A percentile compares a stretch with the other conserved stretches of the same genome.
Conservation (phyloP, 208 protist genomes). For the Crithidia expoeki region DNA sequence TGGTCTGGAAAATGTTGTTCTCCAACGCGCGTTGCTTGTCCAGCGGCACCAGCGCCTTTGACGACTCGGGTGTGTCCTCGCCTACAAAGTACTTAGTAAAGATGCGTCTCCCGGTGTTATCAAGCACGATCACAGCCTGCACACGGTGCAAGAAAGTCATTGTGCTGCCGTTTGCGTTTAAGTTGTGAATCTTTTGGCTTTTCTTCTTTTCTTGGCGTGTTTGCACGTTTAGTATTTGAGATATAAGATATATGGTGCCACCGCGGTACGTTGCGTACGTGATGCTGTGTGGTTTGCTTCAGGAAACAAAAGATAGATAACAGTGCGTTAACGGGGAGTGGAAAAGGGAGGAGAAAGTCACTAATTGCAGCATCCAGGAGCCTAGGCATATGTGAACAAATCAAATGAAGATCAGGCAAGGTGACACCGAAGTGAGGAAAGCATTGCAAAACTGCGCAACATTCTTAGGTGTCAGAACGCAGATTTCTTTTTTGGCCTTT, state of each 20-base stretch:
- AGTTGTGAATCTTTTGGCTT: conserved; percentile 58
- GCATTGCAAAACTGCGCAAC: no score
- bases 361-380: no score
- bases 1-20: conserved; percentile 47
- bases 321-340: no score
- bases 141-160: conserved; percentile 91
- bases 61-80: conserved; percentile 51
- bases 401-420: no score
- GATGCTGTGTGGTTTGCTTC: no score
- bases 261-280: neutral
- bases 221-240: neutral
- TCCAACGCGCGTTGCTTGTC: conserved; percentile 81
- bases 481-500: neutral
- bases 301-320: no score
- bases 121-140: conserved; percentile 82
- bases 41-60: conserved; percentile 51
- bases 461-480: no score
- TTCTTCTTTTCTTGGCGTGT: neutral
- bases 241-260: neutral
- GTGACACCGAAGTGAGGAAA: no score
- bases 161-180: neutral
- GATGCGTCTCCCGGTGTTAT: conserved; percentile 60
- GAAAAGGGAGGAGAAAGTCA: no score
- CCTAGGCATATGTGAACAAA: no score
- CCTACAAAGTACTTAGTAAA: conserved; percentile 91